A percentile compares a stretch with the other conserved stretches of the same genome.
Evolutionary conservation across 495 filamentous ascomycete genomes (phyloP).

Genomic region (Parachaetomium inaequale): DNA sequence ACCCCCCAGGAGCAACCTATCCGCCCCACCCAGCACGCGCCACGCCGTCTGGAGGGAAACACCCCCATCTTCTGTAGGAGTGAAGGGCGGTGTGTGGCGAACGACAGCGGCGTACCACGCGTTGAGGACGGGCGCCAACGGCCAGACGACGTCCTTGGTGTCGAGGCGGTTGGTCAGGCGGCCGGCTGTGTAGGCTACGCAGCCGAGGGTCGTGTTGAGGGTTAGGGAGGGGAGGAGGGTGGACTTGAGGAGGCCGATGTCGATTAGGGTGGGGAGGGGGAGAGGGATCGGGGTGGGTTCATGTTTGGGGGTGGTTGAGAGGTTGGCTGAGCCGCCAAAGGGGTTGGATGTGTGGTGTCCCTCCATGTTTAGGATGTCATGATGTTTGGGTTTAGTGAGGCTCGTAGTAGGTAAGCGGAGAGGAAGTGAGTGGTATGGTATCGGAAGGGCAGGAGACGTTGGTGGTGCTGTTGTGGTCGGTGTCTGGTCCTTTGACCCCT

Average conservation of each 20-base stretch:
- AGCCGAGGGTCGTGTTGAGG: conserved; percentile 43
- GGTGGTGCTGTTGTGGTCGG: too few relatives aligned
- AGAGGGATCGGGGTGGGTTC: neutral
- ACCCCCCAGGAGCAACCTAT: conserved; percentile 49
- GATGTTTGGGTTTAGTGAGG: conserved; percentile 11
- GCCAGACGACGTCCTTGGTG: conserved; percentile 58
- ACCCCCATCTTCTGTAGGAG: conserved; percentile 24
- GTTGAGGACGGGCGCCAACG: conserved; percentile 50
- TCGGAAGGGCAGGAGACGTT: neutral
- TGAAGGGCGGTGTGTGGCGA: conserved; percentile 29
- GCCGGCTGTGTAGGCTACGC: conserved; percentile 47
- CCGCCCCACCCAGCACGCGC: conserved; percentile 43
- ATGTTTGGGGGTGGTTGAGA: neutral
- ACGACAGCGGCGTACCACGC: conserved; percentile 59
- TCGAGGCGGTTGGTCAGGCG: conserved; percentile 50
- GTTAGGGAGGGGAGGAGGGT: conserved; percentile 50
- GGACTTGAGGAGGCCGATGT: conserved; percentile 49
- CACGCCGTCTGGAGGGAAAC: conserved; percentile 43
- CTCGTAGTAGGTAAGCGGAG: too few relatives aligned
- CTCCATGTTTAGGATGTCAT: conserved; percentile 1
- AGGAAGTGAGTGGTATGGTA: neutral
- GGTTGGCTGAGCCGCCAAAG: conserved; percentile 10
- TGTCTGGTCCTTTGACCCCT: too few relatives aligned
- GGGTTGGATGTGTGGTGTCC: conserved; percentile 14
- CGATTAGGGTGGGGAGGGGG: conserved; percentile 37